phyloP scores from a whole-genome alignment of 2,329 filamentous ascomycete species.

The Fusarium udum region DNA sequence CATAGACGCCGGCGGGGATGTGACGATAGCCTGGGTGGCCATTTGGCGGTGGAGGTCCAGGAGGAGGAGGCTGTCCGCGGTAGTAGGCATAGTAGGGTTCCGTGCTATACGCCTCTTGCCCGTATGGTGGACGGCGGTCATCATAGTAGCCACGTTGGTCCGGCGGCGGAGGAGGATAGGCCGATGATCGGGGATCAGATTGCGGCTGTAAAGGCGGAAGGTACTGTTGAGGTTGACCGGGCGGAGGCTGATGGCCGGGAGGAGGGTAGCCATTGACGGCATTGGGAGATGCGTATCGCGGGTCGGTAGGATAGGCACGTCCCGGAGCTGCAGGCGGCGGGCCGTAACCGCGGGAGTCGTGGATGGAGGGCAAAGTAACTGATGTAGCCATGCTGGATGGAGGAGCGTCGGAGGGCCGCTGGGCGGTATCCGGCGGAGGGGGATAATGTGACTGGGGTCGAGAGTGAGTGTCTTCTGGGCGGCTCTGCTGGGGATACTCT shows the following conservation, averaged over 20 bases:
- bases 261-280: conserved; percentile 59
- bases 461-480: conserved; percentile 54
- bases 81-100: conserved; percentile 50
- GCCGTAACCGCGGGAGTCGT: conserved; percentile 55
- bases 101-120: conserved; percentile 47
- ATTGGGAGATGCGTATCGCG: conserved; percentile 55
- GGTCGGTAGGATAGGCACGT: conserved; percentile 48
- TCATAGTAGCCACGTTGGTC: conserved; percentile 54
- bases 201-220: conserved; percentile 53
- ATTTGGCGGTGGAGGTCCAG: conserved; percentile 45
- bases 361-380: conserved; percentile 61
- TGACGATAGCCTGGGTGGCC: conserved; percentile 45
- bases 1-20: conserved; percentile 44
- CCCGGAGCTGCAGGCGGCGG: conserved; percentile 46
- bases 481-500: conserved; percentile 49
- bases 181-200: conserved; percentile 46
- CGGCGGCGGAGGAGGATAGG: conserved; percentile 51
- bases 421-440: conserved; percentile 53
- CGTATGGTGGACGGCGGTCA: conserved; percentile 49
- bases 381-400: conserved; percentile 54
- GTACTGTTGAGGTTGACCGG: conserved; percentile 46
- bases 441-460: conserved; percentile 53
- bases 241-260: conserved; percentile 41
- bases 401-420: conserved; percentile 45
- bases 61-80: conserved; percentile 39